phyloP scores from a whole-genome alignment of 2,329 filamentous ascomycete genomes.

The Blumeria hordei region DNA sequence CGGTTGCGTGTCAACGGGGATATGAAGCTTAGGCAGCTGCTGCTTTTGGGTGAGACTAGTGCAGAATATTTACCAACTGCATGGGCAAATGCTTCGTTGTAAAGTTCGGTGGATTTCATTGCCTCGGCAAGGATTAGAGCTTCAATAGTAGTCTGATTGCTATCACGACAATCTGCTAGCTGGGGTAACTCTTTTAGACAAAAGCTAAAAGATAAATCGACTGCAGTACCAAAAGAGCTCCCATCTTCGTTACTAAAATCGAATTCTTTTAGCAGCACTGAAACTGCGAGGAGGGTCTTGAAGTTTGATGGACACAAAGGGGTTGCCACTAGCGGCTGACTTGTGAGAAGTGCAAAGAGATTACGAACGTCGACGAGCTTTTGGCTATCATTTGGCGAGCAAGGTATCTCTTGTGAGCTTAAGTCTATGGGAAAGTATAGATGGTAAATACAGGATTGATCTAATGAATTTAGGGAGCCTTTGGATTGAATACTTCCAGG shows the following conservation, averaged over 20 bases:
- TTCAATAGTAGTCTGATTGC: conserved; percentile 73
- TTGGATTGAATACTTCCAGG: conserved; percentile 7
- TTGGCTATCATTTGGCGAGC: conserved; percentile 23
- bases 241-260: conserved; percentile 31
- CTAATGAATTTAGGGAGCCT: conserved; percentile 9
- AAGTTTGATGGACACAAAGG: conserved; percentile 27
- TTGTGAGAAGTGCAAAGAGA: conserved; percentile 39
- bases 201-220: conserved; percentile 40
- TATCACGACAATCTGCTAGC: conserved; percentile 57
- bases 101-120: conserved; percentile 60
- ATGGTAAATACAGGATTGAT: conserved; percentile 20
- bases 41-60: conserved; percentile 38
- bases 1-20: conserved; percentile 48
- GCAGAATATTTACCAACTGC: conserved; percentile 68
- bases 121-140: conserved; percentile 71
- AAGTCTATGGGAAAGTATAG: conserved; percentile 25
- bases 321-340: conserved; percentile 37
- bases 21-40: conserved; percentile 26
- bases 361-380: conserved; percentile 35
- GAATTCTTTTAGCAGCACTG: conserved; percentile 28
- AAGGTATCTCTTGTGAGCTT: conserved; percentile 10
- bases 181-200: conserved; percentile 50
- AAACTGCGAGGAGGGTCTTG: conserved; percentile 28
- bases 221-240: conserved; percentile 32
- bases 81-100: conserved; percentile 80